Evolutionary conservation across 371 early-diverging fungal species (phyloP).

Genomic region (Encephalitozoon cuniculi): DNA sequence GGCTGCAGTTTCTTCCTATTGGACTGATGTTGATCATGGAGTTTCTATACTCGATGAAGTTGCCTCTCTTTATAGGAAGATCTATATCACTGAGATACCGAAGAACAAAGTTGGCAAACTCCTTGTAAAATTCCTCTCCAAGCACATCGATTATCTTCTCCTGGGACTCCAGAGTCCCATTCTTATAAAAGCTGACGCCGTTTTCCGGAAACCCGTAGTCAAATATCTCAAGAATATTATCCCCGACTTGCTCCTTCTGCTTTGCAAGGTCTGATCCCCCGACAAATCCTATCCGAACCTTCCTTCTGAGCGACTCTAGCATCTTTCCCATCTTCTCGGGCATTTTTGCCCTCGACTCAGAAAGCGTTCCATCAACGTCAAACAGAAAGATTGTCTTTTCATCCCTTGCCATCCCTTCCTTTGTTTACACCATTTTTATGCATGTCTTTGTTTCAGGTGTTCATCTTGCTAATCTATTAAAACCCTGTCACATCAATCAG

Average conservation of each 20-base stretch:
- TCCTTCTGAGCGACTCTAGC: conserved; percentile 72
- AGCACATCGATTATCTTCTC: conserved; percentile 81
- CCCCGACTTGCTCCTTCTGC: conserved; percentile 92
- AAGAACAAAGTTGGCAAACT: conserved; percentile 80
- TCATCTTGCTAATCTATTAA: not conserved
- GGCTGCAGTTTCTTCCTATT: conserved; percentile 89
- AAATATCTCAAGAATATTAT: conserved; percentile 73
- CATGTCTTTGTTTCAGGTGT: not conserved
- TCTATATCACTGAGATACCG: conserved; percentile 85
- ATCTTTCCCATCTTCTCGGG: conserved; percentile 71
- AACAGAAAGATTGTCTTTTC: conserved; percentile 67
- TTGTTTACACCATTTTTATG: not conserved
- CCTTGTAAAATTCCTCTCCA: conserved; percentile 87
- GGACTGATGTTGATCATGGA: conserved; percentile 99
- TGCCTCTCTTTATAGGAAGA: conserved; percentile 71
- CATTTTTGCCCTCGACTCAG: conserved; percentile 66
- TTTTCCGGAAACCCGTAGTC: conserved; percentile 97
- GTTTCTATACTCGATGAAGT: conserved; percentile 93
- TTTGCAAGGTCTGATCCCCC: conserved; percentile 92
- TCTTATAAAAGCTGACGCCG: conserved; percentile 84
- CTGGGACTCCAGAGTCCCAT: conserved; percentile 62
- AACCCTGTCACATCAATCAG: not conserved
- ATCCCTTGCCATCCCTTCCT: not conserved
- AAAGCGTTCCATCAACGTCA: conserved; percentile 98
- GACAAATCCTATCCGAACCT: conserved; percentile 88